phyloP scores from a whole-genome alignment of 805 yeast species.

The Scheffersomyces lignosus region DNA sequence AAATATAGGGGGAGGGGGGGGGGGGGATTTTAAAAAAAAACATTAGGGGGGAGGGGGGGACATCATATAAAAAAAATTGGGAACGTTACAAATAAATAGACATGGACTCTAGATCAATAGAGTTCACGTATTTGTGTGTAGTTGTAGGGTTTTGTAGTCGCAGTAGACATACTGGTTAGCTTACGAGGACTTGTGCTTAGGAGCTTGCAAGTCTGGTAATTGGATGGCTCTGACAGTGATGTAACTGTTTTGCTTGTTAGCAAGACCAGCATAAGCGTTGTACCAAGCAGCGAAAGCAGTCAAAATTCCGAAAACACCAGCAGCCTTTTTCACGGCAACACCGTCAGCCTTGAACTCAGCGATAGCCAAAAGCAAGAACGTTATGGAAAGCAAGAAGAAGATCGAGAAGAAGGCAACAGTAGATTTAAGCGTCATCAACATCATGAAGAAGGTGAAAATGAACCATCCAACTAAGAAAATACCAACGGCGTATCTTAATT shows the following conservation, averaged over 20 bases:
- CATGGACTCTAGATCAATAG: too few relatives aligned
- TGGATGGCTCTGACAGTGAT: conserved; percentile 48
- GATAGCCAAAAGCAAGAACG: conserved; percentile 43
- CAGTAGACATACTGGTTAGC: too few relatives aligned
- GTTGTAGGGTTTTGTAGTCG: too few relatives aligned
- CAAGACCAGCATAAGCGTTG: conserved; percentile 47
- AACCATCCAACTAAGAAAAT: conserved; percentile 44
- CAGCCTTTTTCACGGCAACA: conserved; percentile 36
- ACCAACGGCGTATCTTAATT: conserved; percentile 37
- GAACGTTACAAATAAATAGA: not conserved
- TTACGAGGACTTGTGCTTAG: not conserved
- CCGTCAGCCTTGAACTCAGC: conserved; percentile 31
- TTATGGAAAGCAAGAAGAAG: conserved; percentile 40
- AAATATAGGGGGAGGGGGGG: not conserved
- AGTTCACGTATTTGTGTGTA: too few relatives aligned
- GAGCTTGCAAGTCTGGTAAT: conserved; percentile 44
- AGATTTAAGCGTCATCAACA: conserved; percentile 41
- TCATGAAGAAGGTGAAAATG: conserved; percentile 44
- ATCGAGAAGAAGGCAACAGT: conserved; percentile 43
- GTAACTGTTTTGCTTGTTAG: conserved; percentile 65
- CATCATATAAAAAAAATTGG: not conserved
- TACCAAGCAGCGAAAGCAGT: conserved; percentile 47
- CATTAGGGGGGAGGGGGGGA: not conserved
- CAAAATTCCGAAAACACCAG: conserved; percentile 42
- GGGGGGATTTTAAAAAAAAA: not conserved